A percentile compares a stretch with the other conserved stretches of the same genome.
These are phyloP conservation scores for Favolaschia claudopus DNA, from an alignment of 768 basidiomycete species.

Conservation along the genomic window DNA sequence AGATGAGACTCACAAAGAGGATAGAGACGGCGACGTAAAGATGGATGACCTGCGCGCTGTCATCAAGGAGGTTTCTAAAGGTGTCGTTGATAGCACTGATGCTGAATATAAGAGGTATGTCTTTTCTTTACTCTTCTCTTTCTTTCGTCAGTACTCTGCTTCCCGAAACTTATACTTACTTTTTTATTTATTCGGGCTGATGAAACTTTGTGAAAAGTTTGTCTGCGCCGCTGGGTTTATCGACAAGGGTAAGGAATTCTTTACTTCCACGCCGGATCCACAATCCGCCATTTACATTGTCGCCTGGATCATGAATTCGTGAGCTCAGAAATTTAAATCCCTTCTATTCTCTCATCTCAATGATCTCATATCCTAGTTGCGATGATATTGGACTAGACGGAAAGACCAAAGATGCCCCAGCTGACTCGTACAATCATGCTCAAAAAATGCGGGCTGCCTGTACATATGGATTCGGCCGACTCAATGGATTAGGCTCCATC, in stretches of 20 bases:
- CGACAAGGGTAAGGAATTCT: constrained; percentile 19
- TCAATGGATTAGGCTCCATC: constrained; percentile 28
- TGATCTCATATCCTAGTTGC: constrained; percentile 30
- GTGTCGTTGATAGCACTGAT: constrained; percentile 39
- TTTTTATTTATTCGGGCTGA: constrained; percentile 19
- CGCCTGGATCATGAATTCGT: constrained; percentile 37
- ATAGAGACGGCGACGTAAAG: constrained; percentile 8
- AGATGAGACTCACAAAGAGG: constrained; percentile 10
- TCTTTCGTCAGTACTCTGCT: too few relatives aligned
- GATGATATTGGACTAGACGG: constrained; percentile 37
- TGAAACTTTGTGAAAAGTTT: constrained; percentile 24
- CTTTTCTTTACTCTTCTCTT: neutral
- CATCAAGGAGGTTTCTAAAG: constrained; percentile 35
- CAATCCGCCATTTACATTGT: constrained; percentile 31
- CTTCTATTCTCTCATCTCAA: neutral
- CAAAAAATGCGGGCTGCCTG: constrained; percentile 45
- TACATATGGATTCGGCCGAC: constrained; percentile 38
- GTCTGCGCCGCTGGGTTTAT: constrained; percentile 21
- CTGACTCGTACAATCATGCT: constrained; percentile 38
- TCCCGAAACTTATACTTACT: neutral
- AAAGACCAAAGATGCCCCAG: constrained; percentile 17
- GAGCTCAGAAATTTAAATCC: neutral
- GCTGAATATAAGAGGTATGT: constrained; percentile 38
- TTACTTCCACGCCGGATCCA: constrained; percentile 11
- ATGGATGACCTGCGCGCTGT: constrained; percentile 16